Base-by-base conservation (phyloP, 2,329 filamentous ascomycete genomes). In the Alternaria infectoria region DNA sequence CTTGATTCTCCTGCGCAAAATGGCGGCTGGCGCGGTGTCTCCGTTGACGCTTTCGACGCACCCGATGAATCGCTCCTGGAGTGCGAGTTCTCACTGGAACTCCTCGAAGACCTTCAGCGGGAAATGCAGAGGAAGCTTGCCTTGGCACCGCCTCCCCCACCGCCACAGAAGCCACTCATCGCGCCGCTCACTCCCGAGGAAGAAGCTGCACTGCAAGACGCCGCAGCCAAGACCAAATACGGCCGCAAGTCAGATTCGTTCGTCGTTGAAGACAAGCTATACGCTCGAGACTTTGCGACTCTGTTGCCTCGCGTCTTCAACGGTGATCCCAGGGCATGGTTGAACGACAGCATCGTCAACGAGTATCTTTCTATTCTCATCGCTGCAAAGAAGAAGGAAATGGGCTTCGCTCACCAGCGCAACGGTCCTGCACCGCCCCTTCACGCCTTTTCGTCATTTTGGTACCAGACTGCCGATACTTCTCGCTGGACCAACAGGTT, bases 321-420 rank as follows among this genome's bases (percentile, higher is more conserved):
- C 30, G 77, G 77, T 45, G 66, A 68, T 8, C 83, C 90, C 15
- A 82, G 82, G 17, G 77, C 81, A 9, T 95, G 91, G 91, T 84
- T 95, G 7, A 93, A 94, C 67, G 92, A 94, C 75, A 89, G 92
- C 69, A 87, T 91, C 54, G 87, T 95, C 69, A 92, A 93, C 69
- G 87, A 87, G 13, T 87, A 87, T 51, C 83, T 93, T 25, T 79
- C 85, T 26, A 86, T 88, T 73, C 80, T 93, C 13, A 88, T 89
- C 51, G 82, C 84, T 15, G 85, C 84, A 54, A 80, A 89, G 69
- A 91, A 92, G 70, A 76, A 83, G 25, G 81, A 83, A 17, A 84
- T 84, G 25, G 86, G 86, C n/a, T 79, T 71, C 44, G 81, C 84
- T 57, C 82, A 77, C 71, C 90, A 91, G 73, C 80, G 61, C 80